A percentile compares a stretch with the other conserved stretches of the same genome.
These are phyloP conservation scores for Microsporum ferrugineum DNA, from an alignment of 2,329 filamentous ascomycete genomes.

Conservation along the genomic window DNA sequence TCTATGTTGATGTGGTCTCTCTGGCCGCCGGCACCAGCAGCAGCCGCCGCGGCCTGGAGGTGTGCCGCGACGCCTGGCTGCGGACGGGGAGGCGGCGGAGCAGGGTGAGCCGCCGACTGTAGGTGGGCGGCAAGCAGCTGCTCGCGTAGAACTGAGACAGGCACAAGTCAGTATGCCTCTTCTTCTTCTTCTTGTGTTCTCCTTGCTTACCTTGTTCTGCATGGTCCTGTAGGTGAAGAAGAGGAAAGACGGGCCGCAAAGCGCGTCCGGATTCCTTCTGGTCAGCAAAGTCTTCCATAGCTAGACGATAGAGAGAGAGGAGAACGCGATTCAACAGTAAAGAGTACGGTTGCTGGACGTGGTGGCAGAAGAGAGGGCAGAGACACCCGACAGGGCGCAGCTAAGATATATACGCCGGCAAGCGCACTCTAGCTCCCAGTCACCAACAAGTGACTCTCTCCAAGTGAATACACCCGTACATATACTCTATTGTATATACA, in stretches of 20 bases:
- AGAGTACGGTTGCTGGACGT: no score
- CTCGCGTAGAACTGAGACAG: constrained; percentile 46
- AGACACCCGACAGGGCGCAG: neutral
- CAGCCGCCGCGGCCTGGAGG: constrained; percentile 23
- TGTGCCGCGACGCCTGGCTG: constrained; percentile 35
- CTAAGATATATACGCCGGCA: neutral
- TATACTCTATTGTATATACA: no score
- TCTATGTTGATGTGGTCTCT: constrained; percentile 45
- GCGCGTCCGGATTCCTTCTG: neutral
- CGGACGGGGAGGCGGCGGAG: constrained; percentile 35
- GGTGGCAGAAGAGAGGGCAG: no score
- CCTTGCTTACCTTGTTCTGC: constrained; percentile 33
- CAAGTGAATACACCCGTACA: no score
- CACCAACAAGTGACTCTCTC: no score
- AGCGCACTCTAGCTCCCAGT: neutral
- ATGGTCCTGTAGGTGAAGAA: constrained; percentile 27
- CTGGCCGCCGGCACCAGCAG: constrained; percentile 23
- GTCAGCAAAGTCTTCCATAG: neutral
- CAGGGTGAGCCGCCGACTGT: constrained; percentile 20
- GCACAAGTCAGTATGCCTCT: constrained; percentile 4
- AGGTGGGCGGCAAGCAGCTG: constrained; percentile 46
- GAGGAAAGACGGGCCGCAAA: neutral
- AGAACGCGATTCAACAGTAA: neutral
- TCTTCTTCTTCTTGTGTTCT: neutral
- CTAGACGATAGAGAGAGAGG: neutral